A percentile compares a stretch with the other conserved stretches of the same genome.
Conservation (phyloP, 345 rosid genomes). For the Ceriops decandra region DNA sequence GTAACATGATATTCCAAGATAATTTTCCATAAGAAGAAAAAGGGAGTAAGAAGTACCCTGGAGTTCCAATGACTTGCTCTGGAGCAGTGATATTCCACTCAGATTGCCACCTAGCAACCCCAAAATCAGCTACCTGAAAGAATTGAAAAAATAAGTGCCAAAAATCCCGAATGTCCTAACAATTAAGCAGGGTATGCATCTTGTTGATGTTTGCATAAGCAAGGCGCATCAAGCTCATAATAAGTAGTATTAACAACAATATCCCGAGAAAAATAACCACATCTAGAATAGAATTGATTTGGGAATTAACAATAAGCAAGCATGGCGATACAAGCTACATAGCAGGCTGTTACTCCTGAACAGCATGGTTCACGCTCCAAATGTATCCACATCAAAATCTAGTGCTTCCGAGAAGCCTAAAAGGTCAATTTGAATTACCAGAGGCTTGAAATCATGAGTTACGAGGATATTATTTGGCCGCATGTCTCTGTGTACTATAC, state of each 20-base stretch:
- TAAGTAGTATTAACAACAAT: too few species aligned
- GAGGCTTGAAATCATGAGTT: constrained; percentile 71
- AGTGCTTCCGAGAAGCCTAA: background rate
- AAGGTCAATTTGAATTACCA: constrained; percentile 33
- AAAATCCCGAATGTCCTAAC: background rate
- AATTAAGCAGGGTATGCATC: background rate
- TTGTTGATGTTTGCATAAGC: background rate
- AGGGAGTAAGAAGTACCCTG: constrained; percentile 39
- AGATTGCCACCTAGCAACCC: constrained; percentile 62
- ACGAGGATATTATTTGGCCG: constrained; percentile 61
- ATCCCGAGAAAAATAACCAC: background rate
- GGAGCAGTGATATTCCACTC: constrained; percentile 39
- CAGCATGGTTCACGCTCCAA: background rate
- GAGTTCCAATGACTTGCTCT: constrained; percentile 44
- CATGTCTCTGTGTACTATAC: constrained; percentile 64
- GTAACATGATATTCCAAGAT: background rate
- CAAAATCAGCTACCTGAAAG: constrained; percentile 66
- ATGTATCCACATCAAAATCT: background rate
- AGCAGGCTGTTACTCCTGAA: background rate
- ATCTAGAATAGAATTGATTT: background rate
- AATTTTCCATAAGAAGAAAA: background rate
- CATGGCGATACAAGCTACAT: background rate
- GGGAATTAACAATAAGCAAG: background rate
- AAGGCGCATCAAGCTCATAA: too few species aligned
- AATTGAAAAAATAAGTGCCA: background rate